A percentile compares a stretch with the other conserved stretches of the same genome.
These are phyloP conservation scores for Alternaria gaisen DNA, from an alignment of 2,329 filamentous ascomycete species.

Conservation along the genomic window DNA sequence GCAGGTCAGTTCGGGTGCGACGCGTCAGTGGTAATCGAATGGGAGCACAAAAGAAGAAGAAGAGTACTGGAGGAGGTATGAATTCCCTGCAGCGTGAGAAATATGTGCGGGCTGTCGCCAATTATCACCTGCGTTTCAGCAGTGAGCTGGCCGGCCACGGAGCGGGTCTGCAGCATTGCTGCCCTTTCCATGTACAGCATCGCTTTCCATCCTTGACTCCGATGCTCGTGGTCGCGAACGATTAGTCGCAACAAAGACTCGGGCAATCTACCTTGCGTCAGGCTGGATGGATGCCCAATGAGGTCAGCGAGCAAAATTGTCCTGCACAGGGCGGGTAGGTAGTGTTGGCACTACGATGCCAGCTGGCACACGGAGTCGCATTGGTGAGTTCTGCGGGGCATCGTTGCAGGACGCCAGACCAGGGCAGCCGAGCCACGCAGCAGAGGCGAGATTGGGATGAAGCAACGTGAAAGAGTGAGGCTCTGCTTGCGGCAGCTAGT, in stretches of 20 bases:
- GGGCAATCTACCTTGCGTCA: conserved; percentile 50
- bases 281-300: conserved; percentile 43
- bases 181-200: conserved; percentile 43
- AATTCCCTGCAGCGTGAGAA: conserved; percentile 43
- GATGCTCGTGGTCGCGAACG: conserved; percentile 46
- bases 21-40: conserved; percentile 43
- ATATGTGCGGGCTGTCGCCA: conserved; percentile 44
- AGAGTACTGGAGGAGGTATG: conserved; percentile 43
- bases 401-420: conserved; percentile 34
- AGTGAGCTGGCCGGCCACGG: conserved; percentile 47
- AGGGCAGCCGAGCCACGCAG: conserved; percentile 34
- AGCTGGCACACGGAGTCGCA: conserved; percentile 43
- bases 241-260: conserved; percentile 49
- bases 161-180: conserved; percentile 49
- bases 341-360: conserved; percentile 46
- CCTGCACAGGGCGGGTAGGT: conserved; percentile 41
- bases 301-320: conserved; percentile 43
- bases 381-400: conserved; percentile 45
- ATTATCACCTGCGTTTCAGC: conserved; percentile 50
- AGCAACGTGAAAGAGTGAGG: conserved; percentile 33
- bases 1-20: conserved; percentile 41
- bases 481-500: conserved; percentile 28
- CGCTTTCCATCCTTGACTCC: conserved; percentile 44
- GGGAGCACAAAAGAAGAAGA: conserved; percentile 36
- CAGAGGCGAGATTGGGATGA: conserved; percentile 27